Base-by-base conservation (phyloP, 1,284 basidiomycete genomes). In the Ceratobasidium sp. region DNA sequence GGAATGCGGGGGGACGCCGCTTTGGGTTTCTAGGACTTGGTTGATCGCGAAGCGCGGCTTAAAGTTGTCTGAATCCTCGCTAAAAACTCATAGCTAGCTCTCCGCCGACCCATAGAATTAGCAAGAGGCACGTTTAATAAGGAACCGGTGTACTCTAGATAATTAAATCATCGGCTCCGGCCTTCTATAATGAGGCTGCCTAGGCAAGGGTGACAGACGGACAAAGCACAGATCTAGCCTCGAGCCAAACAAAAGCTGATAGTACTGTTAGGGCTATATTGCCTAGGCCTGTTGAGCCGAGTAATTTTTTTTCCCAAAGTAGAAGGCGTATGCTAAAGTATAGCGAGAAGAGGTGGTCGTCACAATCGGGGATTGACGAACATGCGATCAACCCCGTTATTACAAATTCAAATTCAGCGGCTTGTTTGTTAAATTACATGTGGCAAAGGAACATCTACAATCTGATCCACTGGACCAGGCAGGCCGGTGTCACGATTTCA, bases 271-370 rank as follows among this genome's bases (percentile, higher is more conserved):
- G 20, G 33, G 31, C 23, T 31, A 58, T 2, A 31, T 61, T 26
- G 17, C 33, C 20, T 61, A 42, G 28, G 6, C 58, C 3, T 39
- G n/a, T 11, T 20, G 58, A 35, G 5, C 58, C 35, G 58, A 61
- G 17, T 23, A 23, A 61, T 3, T 20, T 33, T 3, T n/a, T 20
- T 39, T 42, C 58, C 28, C 3, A 42, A 39, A 42, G 31, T 11
- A 20, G 37, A 23, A 61, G 17, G 4, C 37, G 17, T 39, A 23
- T 23, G 58, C 17, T 20, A 61, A 35, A 61, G 58, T 61, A 37
- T 61, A 61, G 58, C 58, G 37, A 61, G 58, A 61, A n/a, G n/a
- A 58, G 47, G 47, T 51, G 47, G 47, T 51, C 23, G 51, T 61
- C 23, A 7, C 37, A 20, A 61, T 61, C 15, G 58, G 58, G 58